Evolutionary conservation across 1,284 basidiomycete genomes (phyloP).

Genomic region (Taiwanofungus camphoratus): DNA sequence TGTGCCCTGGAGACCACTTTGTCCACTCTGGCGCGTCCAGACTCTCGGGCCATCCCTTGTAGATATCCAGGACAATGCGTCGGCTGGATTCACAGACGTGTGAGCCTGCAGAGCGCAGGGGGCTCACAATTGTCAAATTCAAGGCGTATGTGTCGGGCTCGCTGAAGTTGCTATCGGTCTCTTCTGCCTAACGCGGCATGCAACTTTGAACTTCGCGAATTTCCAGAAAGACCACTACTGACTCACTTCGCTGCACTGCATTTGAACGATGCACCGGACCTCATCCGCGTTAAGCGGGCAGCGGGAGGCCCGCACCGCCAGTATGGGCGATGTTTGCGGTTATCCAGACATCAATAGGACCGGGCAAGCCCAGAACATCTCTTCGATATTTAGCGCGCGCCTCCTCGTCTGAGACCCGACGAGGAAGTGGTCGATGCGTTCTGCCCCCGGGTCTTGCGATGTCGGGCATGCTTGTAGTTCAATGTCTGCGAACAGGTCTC

Average conservation of each 20-base stretch:
- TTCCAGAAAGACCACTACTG: not conserved
- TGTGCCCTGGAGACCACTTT: slow-evolving; percentile 8
- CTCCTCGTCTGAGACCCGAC: slow-evolving; percentile 9
- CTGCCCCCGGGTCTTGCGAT: no score
- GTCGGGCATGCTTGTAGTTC: not conserved
- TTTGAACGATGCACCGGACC: not conserved
- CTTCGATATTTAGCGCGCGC: slow-evolving; percentile 9
- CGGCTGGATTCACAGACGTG: slow-evolving; percentile 4
- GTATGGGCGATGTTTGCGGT: slow-evolving; percentile 8
- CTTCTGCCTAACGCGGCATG: slow-evolving; percentile 9
- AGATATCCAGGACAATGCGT: slow-evolving; percentile 14
- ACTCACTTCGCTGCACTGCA: not conserved
- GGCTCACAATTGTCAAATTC: slow-evolving; percentile 13
- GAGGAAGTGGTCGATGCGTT: no score
- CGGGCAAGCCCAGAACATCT: slow-evolving; percentile 10
- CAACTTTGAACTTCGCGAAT: not conserved
- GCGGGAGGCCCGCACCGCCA: not conserved
- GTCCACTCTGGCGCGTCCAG: slow-evolving; percentile 18
- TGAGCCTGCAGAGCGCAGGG: slow-evolving; percentile 1
- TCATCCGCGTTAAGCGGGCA: not conserved
- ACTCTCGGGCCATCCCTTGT: slow-evolving; percentile 12
- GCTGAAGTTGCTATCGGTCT: slow-evolving; percentile 11
- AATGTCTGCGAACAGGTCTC: not conserved
- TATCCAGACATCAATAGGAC: slow-evolving; percentile 17
- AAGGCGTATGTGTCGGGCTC: slow-evolving; percentile 18